Evolutionary conservation across 2,329 filamentous ascomycete genomes (phyloP).

Genomic region (Camillea tinctor): DNA sequence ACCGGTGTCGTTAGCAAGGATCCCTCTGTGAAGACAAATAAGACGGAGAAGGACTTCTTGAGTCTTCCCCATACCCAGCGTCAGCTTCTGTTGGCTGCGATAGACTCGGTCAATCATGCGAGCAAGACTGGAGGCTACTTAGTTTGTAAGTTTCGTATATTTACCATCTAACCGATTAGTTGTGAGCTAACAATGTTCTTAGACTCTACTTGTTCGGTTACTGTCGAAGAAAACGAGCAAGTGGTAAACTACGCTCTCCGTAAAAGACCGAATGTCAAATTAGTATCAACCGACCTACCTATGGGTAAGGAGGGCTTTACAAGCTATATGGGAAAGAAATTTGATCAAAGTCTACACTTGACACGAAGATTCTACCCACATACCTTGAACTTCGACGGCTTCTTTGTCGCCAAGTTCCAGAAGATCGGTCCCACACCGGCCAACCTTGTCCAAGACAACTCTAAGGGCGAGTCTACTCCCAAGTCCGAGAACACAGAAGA

Average conservation of each 20-base stretch:
- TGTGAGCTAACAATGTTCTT: conserved; percentile 9
- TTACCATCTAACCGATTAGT: not conserved
- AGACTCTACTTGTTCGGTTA: conserved; percentile 91
- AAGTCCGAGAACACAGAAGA: conserved; percentile 35
- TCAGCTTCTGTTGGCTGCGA: conserved; percentile 86
- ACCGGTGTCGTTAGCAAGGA: conserved; percentile 98
- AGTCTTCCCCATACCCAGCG: conserved; percentile 92
- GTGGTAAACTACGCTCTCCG: conserved; percentile 92
- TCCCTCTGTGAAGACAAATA: conserved; percentile 95
- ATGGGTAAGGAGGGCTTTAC: conserved; percentile 95
- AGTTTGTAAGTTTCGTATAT: conserved; percentile 51
- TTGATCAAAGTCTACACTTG: conserved; percentile 79
- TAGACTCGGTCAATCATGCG: conserved; percentile 89
- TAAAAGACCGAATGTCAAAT: conserved; percentile 88
- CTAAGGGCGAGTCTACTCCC: conserved; percentile 13
- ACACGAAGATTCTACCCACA: conserved; percentile 88
- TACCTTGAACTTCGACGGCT: conserved; percentile 93
- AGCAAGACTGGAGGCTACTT: conserved; percentile 93
- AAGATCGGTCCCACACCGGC: conserved; percentile 78
- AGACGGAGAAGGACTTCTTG: conserved; percentile 93
- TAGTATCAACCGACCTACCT: conserved; percentile 85
- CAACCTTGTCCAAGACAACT: conserved; percentile 46
- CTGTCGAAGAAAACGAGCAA: conserved; percentile 84
- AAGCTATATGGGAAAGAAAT: conserved; percentile 85
- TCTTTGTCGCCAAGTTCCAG: conserved; percentile 97